Evolutionary conservation across 768 basidiomycete genomes (phyloP).

Genomic region (Neoboletus subvelutipes): DNA sequence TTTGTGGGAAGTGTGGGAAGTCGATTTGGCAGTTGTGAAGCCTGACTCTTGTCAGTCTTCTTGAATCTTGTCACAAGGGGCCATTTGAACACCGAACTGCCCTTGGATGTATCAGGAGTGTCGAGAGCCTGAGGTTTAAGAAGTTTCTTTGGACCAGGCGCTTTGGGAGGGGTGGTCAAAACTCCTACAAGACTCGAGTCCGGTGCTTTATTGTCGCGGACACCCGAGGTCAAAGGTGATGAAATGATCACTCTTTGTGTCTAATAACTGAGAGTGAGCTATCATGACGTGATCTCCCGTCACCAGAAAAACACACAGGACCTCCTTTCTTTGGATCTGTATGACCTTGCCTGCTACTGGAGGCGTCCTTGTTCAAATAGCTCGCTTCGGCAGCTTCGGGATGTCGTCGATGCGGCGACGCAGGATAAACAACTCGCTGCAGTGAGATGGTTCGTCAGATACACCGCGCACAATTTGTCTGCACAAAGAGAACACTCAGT

Average conservation of each 20-base stretch:
- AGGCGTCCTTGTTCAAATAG: background rate
- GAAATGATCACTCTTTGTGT: background rate
- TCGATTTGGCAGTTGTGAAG: too few species aligned
- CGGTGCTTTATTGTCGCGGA: background rate
- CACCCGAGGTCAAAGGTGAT: background rate
- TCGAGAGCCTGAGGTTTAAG: too few species aligned
- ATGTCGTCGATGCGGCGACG: too few species aligned
- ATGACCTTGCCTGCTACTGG: background rate
- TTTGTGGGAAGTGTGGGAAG: too few species aligned
- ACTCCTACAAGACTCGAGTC: too few species aligned
- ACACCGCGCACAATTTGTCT: background rate
- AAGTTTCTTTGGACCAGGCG: too few species aligned
- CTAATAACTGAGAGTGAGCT: background rate
- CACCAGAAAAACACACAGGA: background rate
- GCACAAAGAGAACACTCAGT: background rate
- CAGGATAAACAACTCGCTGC: background rate
- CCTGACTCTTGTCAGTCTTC: too few species aligned
- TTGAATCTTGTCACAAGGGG: too few species aligned
- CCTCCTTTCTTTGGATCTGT: background rate
- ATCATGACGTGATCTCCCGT: background rate
- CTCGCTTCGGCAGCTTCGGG: background rate
- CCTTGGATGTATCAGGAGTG: too few species aligned
- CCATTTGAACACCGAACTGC: too few species aligned
- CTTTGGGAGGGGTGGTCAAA: too few species aligned
- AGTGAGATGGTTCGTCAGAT: background rate